Percentiles rank a stretch among this genome's conserved stretches.
phyloP scores from a whole-genome alignment of 495 filamentous ascomycete genomes.

The Neurospora terricola region DNA sequence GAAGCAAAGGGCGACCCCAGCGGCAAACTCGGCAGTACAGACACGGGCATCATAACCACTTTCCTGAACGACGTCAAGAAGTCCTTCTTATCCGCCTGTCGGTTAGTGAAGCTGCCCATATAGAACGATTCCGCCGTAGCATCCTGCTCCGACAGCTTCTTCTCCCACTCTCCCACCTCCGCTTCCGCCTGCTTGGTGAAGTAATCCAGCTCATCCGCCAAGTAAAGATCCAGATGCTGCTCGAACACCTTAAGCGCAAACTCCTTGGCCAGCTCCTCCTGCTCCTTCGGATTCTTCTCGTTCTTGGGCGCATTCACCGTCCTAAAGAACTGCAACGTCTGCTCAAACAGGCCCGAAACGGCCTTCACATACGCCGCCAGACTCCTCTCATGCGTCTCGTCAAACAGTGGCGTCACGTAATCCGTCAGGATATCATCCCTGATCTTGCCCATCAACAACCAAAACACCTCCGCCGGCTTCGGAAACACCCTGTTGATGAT shows the following conservation, averaged over 20 bases:
- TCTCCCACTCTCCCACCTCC: constrained; percentile 79
- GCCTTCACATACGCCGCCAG: constrained; percentile 76
- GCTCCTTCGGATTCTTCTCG: constrained; percentile 8
- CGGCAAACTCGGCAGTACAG: constrained; percentile 61
- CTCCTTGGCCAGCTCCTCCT: constrained; percentile 40
- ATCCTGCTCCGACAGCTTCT: constrained; percentile 81
- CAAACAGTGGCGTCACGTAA: constrained; percentile 77
- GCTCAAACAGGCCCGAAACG: constrained; percentile 77
- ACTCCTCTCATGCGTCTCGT: constrained; percentile 73
- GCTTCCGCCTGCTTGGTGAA: constrained; percentile 67
- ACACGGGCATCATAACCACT: constrained; percentile 97
- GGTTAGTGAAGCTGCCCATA: constrained; percentile 78
- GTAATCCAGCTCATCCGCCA: constrained; percentile 82
- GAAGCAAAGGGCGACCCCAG: constrained; percentile 31
- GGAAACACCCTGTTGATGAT: constrained; percentile 85
- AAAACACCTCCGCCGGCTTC: constrained; percentile 57
- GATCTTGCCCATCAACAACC: constrained; percentile 70
- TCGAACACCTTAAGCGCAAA: constrained; percentile 69
- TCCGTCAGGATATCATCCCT: constrained; percentile 77
- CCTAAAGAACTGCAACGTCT: constrained; percentile 65
- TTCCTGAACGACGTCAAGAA: constrained; percentile 97
- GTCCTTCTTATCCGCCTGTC: constrained; percentile 91
- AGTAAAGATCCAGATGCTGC: constrained; percentile 84
- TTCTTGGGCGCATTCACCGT: constrained; percentile 48
- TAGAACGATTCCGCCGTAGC: constrained; percentile 85